Conservation (phyloP, 192 early-diverging fungal genomes). For the Coemansia sp. region DNA sequence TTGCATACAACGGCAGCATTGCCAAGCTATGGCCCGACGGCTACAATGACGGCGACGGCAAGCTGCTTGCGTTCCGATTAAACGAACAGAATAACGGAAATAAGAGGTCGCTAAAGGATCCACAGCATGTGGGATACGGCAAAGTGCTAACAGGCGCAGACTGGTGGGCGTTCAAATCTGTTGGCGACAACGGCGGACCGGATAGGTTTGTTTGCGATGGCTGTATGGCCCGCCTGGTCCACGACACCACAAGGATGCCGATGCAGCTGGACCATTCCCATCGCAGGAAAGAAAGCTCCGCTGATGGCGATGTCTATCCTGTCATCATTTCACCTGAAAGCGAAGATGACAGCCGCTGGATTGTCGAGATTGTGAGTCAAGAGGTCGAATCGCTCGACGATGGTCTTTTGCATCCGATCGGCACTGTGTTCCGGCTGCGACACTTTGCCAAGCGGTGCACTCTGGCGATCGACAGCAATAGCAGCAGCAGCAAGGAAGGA, state of each 20-base stretch:
- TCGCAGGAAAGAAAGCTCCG: background rate
- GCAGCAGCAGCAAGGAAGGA: background rate
- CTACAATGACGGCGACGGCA: slow-evolving; percentile 70
- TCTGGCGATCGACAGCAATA: background rate
- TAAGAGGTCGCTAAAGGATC: slow-evolving; percentile 80
- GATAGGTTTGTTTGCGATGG: slow-evolving; percentile 73
- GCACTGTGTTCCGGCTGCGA: background rate
- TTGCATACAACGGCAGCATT: slow-evolving; percentile 72
- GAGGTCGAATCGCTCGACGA: background rate
- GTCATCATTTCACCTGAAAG: background rate
- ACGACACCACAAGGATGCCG: slow-evolving; percentile 31
- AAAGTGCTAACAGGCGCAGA: slow-evolving; percentile 4
- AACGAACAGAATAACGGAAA: slow-evolving; percentile 45
- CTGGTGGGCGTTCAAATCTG: slow-evolving; percentile 2
- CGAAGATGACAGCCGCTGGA: background rate
- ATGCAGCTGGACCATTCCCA: background rate
- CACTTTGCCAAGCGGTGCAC: background rate
- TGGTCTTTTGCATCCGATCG: background rate
- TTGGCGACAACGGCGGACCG: background rate
- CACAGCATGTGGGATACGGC: slow-evolving; percentile 46
- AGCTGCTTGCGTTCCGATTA: slow-evolving; percentile 87
- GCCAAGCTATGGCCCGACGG: slow-evolving; percentile 62
- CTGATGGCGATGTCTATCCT: background rate
- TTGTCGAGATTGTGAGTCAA: slow-evolving; percentile 4
- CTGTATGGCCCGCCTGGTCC: slow-evolving; percentile 80